Evolutionary conservation across 2,329 filamentous ascomycete genomes (phyloP).

Genomic region (Lasiodiplodia hormozganensis): DNA sequence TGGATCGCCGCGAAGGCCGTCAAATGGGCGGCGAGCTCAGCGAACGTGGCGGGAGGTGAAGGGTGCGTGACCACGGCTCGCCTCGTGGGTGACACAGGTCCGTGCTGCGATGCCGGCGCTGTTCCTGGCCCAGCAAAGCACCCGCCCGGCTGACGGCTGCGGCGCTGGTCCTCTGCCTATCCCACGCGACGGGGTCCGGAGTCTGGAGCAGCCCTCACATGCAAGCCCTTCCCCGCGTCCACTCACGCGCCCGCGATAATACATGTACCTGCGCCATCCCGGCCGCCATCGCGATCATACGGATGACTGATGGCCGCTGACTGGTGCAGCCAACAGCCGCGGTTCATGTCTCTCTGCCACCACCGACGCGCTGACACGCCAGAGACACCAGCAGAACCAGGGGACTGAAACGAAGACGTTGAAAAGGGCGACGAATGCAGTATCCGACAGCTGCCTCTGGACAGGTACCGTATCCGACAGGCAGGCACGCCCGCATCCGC

Average conservation of each 20-base stretch:
- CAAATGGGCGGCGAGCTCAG: slow-evolving; percentile 10
- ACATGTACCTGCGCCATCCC: slow-evolving; percentile 21
- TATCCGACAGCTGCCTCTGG: slow-evolving; percentile 4
- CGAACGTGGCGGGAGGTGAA: slow-evolving; percentile 22
- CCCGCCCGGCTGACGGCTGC: slow-evolving; percentile 5
- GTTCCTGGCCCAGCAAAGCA: slow-evolving; percentile 7
- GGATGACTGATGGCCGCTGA: neutral
- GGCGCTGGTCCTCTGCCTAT: neutral
- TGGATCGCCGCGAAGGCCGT: neutral
- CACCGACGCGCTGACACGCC: neutral
- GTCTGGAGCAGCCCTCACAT: slow-evolving; percentile 1
- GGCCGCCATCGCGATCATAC: neutral
- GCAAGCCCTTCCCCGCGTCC: neutral
- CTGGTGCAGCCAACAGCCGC: neutral
- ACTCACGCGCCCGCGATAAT: slow-evolving; percentile 2
- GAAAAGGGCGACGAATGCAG: neutral
- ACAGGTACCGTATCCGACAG: slow-evolving; percentile 4
- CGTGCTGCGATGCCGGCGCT: slow-evolving; percentile 20
- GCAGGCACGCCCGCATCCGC: slow-evolving; percentile 11
- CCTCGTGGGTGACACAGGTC: slow-evolving; percentile 17
- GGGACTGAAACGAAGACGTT: neutral
- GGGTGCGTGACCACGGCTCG: slow-evolving; percentile 25
- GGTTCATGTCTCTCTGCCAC: neutral
- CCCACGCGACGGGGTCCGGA: neutral
- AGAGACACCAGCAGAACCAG: neutral